These are phyloP conservation scores for Rugosomyces carneus DNA, from an alignment of 1,284 basidiomycete species.

Conservation along the genomic window DNA sequence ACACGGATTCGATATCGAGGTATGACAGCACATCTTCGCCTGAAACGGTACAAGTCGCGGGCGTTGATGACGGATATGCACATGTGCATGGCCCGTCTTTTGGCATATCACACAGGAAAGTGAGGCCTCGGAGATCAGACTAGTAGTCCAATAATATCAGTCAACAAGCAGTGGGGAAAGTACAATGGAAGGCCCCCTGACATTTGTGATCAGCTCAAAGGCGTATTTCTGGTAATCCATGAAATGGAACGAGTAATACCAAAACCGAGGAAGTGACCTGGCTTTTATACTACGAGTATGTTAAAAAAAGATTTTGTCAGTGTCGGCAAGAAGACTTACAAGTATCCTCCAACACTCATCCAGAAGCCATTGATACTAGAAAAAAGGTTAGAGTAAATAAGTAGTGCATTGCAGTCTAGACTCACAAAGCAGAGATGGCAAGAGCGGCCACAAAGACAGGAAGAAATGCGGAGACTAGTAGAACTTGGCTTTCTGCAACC, in stretches of 20 bases:
- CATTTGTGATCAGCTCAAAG: slow-evolving; percentile 34
- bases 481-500: slow-evolving; percentile 50
- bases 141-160: slow-evolving; percentile 26
- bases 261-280: slow-evolving; percentile 50
- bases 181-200: slow-evolving; percentile 20
- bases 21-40: slow-evolving; percentile 34
- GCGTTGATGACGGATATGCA: slow-evolving; percentile 33
- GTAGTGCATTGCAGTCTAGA: background rate
- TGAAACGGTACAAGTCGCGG: slow-evolving; percentile 31
- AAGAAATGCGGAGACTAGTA: slow-evolving; percentile 45
- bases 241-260: slow-evolving; percentile 53
- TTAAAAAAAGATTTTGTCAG: background rate
- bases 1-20: slow-evolving; percentile 30
- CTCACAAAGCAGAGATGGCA: slow-evolving; percentile 47
- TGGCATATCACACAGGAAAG: slow-evolving; percentile 36
- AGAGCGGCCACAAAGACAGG: slow-evolving; percentile 60
- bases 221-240: slow-evolving; percentile 48
- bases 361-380: slow-evolving; percentile 51
- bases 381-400: background rate
- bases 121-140: slow-evolving; percentile 46
- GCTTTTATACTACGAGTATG: slow-evolving; percentile 36
- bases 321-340: slow-evolving; percentile 16
- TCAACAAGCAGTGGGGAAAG: slow-evolving; percentile 15
- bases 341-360: slow-evolving; percentile 41
- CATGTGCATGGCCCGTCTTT: slow-evolving; percentile 27